Percentiles rank a stretch among this genome's conserved stretches.
Conservation (phyloP, 345 rosid genomes). For the Capsella bursapastoris region DNA sequence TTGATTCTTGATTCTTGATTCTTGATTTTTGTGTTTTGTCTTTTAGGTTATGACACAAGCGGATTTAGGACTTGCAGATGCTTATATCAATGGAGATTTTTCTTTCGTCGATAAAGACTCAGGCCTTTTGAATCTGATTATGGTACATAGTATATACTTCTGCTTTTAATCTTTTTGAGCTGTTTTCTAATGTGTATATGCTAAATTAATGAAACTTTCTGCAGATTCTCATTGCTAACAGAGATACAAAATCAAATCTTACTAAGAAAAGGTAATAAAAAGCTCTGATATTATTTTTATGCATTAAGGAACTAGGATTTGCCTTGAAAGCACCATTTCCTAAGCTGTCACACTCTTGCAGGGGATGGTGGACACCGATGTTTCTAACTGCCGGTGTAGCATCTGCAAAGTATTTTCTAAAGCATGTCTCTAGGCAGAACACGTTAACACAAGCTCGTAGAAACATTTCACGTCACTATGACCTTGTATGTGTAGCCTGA, state of each 20-base stretch:
- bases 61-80: constrained; percentile 92
- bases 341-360: constrained; percentile 28
- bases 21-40: not conserved
- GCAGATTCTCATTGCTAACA: constrained; percentile 79
- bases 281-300: not conserved
- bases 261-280: constrained; percentile 62
- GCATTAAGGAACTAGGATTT: not conserved
- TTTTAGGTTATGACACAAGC: constrained; percentile 86
- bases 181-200: not conserved
- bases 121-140: constrained; percentile 74
- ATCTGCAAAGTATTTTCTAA: constrained; percentile 76
- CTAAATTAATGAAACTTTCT: not conserved
- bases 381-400: constrained; percentile 72
- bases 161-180: constrained; percentile 2
- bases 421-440: constrained; percentile 76
- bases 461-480: constrained; percentile 88
- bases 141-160: constrained; percentile 54
- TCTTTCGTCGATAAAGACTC: constrained; percentile 74
- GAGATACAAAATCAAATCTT: constrained; percentile 58
- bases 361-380: constrained; percentile 99
- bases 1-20: constrained; percentile 14
- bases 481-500: constrained; percentile 59
- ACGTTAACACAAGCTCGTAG: constrained; percentile 92
- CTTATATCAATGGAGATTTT: constrained; percentile 80
- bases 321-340: not conserved